Evolutionary conservation across 148 eudicot species (phyloP), one percentile per base, ranked within the genome.

Genomic region (Cornus kousa): DNA sequence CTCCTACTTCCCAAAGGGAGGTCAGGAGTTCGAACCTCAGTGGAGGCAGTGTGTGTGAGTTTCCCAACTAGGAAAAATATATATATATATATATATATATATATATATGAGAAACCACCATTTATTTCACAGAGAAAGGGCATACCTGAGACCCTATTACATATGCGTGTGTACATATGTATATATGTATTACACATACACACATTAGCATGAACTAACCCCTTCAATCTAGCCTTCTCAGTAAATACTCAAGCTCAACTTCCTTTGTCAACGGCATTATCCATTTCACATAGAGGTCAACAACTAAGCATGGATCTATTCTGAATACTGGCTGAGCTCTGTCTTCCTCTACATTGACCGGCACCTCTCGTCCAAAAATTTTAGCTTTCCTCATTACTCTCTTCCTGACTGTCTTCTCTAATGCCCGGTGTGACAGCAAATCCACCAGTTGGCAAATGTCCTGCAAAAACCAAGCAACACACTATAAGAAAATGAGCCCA

Each of bases 261-360:
- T 88, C 90, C 84, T 95, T 95, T 40, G 99, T 95, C 66, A 95
- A 79, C 24, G 99, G 99, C 99, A 95, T 95, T 79, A 95, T 93
- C 99, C 97, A 93, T 33, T 88, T 92, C 59, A 94, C 97, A 75
- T 93, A 95, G 3, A 95, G 83, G 79, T 90, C 91, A 65, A 94
- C 99, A 79, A 93, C 97, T 66, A 95, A 76, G 71, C 81, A 84
- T 48, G 99, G 99, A 39, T 87, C 87, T 75, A 95, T 93, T 82
- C 92, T 95, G 83, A 86, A 95, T 0, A 79, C 93, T 0, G 93
- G 93, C 32, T 84, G 85, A 3, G 82, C 72, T 14, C 70, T 87
- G 5, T 78, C 85, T 40, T 68, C 83, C 43, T 81, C 87, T 2
- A 67, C 87, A 72, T 81, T 79, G 5, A 79, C 46, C 3, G 87